Evolutionary conservation across 441 rosid genomes (phyloP), one percentile per base, ranked within the genome.

Genomic region (Pelargonium myrrhifolium): DNA sequence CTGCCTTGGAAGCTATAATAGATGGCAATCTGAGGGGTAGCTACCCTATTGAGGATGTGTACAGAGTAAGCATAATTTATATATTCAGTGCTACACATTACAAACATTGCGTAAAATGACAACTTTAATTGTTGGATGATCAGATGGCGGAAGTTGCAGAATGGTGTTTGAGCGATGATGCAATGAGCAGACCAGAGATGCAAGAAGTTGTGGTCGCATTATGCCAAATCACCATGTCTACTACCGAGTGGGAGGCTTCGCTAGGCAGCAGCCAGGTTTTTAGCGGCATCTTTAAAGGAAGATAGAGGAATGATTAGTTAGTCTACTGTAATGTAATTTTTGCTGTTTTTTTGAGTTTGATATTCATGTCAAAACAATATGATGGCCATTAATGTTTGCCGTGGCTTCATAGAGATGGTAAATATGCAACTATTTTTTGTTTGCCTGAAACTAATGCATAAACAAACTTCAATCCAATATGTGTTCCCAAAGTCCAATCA

Each of bases 201-300:
- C 75, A 83, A 65, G 89, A 86, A 49, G 40, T 83, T 6, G 82
- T 84, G n/a, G 77, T 77, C 26, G 59, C 65, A 1, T 65, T 86
- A 4, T 76, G 85, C 4, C 76, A 70, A 31, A 80, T 88, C 35
- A 42, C 66, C 67, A 72, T 68, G 35, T 76, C 87, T 62, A 81
- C 90, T 9, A 71, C 67, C 10, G 93, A 84, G 55, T 83, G 90
- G 86, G 93, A 88, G 72, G 89, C 90, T 6, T 86, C 90, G 2
- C 62, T 80, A 0, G 93, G 86, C 21, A 81, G 68, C 69, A 79
- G 89, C 84, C 82, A 79, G 62, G 82, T 86, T 74, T 88, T 86
- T 64, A 86, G 89, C 28, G 86, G 86, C 15, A 6, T 88, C 12
- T 72, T 75, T 68, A 71, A 53, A 58, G 89, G 90, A 76, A 83